Conservation (phyloP, 1,284 basidiomycete genomes). For the Agaricales sp. region DNA sequence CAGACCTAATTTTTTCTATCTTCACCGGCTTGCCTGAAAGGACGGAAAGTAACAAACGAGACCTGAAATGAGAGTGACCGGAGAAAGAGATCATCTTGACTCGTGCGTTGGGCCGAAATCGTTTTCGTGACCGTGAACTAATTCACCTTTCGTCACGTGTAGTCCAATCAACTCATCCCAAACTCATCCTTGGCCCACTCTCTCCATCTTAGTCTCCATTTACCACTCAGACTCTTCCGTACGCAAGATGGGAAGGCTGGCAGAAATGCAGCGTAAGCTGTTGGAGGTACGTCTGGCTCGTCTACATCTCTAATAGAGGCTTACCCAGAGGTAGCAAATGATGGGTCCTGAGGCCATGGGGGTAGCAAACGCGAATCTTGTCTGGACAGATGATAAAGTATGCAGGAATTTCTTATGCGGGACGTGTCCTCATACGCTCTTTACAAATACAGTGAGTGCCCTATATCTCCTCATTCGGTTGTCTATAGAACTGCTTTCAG, state of each 20-base stretch:
- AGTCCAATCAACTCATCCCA: too few relatives aligned
- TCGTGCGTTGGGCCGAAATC: conserved; percentile 7
- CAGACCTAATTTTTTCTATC: conserved; percentile 84
- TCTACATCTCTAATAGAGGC: background rate
- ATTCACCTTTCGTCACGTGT: too few relatives aligned
- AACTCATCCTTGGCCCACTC: too few relatives aligned
- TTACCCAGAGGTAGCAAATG: conserved; percentile 68
- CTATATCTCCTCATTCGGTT: conserved; percentile 5
- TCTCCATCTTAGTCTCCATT: background rate
- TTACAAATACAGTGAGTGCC: conserved; percentile 89
- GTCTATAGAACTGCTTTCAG: conserved; percentile 28
- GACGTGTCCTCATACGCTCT: conserved; percentile 94
- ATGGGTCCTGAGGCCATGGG: conserved; percentile 99
- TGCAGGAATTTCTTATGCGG: conserved; percentile 98
- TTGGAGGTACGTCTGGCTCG: conserved; percentile 54
- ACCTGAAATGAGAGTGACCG: conserved; percentile 2
- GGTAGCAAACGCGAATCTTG: conserved; percentile 82
- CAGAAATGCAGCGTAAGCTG: conserved; percentile 90
- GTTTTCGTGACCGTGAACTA: too few relatives aligned
- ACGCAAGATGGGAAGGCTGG: conserved; percentile 64
- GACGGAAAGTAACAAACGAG: conserved; percentile 76
- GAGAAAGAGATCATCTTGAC: conserved; percentile 1
- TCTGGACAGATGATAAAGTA: conserved; percentile 98
- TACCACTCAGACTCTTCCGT: background rate
- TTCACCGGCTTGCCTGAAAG: conserved; percentile 82